Percentiles rank a stretch among this genome's conserved stretches.
These are phyloP conservation scores for Cyberlindnera galapagoensis DNA, from an alignment of 805 yeast genomes.

Conservation along the genomic window DNA sequence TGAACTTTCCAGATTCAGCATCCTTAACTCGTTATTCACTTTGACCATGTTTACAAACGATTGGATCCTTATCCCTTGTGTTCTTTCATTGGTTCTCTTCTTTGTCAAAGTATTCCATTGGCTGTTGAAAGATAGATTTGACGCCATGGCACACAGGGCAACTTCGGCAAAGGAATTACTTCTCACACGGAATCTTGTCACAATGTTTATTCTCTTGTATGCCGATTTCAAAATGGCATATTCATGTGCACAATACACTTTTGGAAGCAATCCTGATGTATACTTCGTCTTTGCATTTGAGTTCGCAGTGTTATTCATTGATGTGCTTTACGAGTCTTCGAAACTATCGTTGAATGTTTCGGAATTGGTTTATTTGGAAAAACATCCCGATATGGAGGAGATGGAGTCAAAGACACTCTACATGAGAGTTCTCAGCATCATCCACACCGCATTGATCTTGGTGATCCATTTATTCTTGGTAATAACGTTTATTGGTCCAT, in stretches of 20 bases:
- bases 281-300: constrained; percentile 71
- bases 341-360: constrained; percentile 45
- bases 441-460: constrained; percentile 42
- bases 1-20: constrained; percentile 58
- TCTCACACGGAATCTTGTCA: constrained; percentile 36
- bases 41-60: constrained; percentile 47
- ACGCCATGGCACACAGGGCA: constrained; percentile 39
- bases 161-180: constrained; percentile 27
- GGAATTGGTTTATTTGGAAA: constrained; percentile 46
- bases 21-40: constrained; percentile 56
- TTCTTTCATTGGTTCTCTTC: constrained; percentile 34
- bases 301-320: constrained; percentile 57
- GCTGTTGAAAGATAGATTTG: constrained; percentile 48
- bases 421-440: constrained; percentile 50
- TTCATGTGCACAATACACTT: constrained; percentile 42
- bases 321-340: constrained; percentile 38
- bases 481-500: constrained; percentile 38
- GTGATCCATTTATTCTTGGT: constrained; percentile 40
- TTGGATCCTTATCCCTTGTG: constrained; percentile 36
- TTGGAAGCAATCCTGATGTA: constrained; percentile 40
- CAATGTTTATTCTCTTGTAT: constrained; percentile 37
- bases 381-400: constrained; percentile 47
- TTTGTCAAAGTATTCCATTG: constrained; percentile 70
- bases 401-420: constrained; percentile 70
- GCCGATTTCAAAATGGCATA: constrained; percentile 49